Conservation (phyloP, 2,329 filamentous ascomycete species). For the Rhinocladiella similis region DNA sequence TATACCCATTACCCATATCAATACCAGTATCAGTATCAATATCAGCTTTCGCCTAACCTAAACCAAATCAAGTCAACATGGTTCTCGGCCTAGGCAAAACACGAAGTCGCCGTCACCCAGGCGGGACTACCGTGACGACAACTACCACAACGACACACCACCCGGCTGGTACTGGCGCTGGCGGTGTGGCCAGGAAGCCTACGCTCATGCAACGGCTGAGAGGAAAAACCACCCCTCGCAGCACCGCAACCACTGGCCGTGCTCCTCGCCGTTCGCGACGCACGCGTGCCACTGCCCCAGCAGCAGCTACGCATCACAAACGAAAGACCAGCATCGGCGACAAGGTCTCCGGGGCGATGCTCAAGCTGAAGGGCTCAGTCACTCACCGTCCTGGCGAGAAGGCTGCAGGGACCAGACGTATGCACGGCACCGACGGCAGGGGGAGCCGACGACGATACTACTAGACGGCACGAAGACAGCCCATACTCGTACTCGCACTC, state of each 20-base stretch:
- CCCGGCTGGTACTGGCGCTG: slow-evolving; percentile 3
- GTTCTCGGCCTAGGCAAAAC: slow-evolving; percentile 14
- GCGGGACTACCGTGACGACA: slow-evolving; percentile 22
- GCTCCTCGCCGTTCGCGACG: slow-evolving; percentile 27
- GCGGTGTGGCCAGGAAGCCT: slow-evolving; percentile 41
- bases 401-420: slow-evolving; percentile 72
- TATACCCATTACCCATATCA: no score
- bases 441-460: slow-evolving; percentile 34
- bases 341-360: slow-evolving; percentile 74
- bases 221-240: slow-evolving; percentile 41
- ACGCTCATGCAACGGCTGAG: slow-evolving; percentile 57
- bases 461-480: neutral
- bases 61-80: slow-evolving; percentile 12
- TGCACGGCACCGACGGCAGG: slow-evolving; percentile 72
- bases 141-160: slow-evolving; percentile 21
- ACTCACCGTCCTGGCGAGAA: slow-evolving; percentile 70
- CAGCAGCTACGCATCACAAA: slow-evolving; percentile 54
- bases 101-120: slow-evolving; percentile 10
- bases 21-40: no score
- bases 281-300: slow-evolving; percentile 5
- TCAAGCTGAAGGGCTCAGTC: slow-evolving; percentile 70
- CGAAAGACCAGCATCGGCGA: slow-evolving; percentile 70
- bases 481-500: neutral
- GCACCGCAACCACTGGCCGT: slow-evolving; percentile 45
- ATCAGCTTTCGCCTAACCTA: neutral